Evolutionary conservation across 1,284 basidiomycete genomes (phyloP).

Genomic region (Trichosporon inkin): DNA sequence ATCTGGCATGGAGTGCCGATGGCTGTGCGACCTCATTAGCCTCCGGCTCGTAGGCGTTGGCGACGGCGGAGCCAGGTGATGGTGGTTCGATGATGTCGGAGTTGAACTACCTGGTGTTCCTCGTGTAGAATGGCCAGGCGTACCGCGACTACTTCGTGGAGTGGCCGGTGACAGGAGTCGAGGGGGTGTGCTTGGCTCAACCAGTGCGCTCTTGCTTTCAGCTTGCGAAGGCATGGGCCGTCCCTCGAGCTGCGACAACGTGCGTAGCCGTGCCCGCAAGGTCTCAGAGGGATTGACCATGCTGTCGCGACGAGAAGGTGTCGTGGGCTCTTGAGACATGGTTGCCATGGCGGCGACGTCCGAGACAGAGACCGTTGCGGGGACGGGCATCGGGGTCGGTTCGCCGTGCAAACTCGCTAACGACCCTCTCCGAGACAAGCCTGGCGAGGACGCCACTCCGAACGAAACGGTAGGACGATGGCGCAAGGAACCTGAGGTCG

Average conservation of each 20-base stretch:
- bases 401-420: background rate
- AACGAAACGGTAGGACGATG: background rate
- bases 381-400: conserved; percentile 7
- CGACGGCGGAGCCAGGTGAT: conserved; percentile 12
- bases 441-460: background rate
- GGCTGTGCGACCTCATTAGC: conserved; percentile 8
- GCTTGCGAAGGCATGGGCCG: background rate
- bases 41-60: conserved; percentile 19
- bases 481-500: background rate
- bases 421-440: background rate
- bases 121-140: conserved; percentile 11
- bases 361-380: conserved; percentile 16
- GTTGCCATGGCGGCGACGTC: conserved; percentile 20
- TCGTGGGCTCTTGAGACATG: conserved; percentile 17
- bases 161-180: conserved; percentile 13
- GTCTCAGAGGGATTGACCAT: conserved; percentile 12
- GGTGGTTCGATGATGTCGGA: conserved; percentile 11
- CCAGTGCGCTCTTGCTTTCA: background rate
- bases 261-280: conserved; percentile 18
- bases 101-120: conserved; percentile 18
- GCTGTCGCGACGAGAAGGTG: background rate
- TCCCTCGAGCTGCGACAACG: conserved; percentile 13
- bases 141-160: conserved; percentile 14
- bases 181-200: background rate
- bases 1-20: conserved; percentile 5